Evolutionary conservation across 495 filamentous ascomycete species (phyloP), one percentile per base, ranked within the genome.

Genomic region (Hypoxylon fragiforme): DNA sequence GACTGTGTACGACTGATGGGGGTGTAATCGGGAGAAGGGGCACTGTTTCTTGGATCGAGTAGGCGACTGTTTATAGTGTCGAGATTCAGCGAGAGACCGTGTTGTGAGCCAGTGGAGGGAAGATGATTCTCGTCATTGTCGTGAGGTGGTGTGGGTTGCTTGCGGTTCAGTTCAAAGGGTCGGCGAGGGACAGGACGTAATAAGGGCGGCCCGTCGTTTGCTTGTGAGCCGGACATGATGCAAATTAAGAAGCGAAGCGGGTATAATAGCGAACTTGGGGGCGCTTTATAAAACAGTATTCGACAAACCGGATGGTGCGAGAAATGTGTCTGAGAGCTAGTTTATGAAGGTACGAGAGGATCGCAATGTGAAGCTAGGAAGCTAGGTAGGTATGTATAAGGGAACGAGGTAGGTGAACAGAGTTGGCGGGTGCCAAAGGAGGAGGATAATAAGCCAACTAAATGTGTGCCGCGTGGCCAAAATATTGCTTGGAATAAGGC

Each of bases 161-260:
- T 73, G 15, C 80, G 71, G 37, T 77, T 75, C 37, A 87, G 66
- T 16, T 89, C 81, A 70, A 91, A 95, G 39, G 85, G 78, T 26
- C 90, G 85, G 41, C 87, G 83, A 35, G 91, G 89, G 51, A 85
- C 81, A 2, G 91, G 89, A 19, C 85, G 83, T 48, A 86, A 69
- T 62, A 92, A 73, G 38, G 77, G 79, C 62, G 76, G 76, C 44
- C 76, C 69, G 54, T 78, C 74, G 28, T 41, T 50, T 11, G 19
- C 48, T 46, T 57, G 61, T 21, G 40, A 46, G 57, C 50, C 63
- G 58, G 62, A 70, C 50, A 71, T 75, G 7, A 13, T 13, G 7
- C 3, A 3, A 16, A 19, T 9, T 40, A 20, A 9, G 18, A 20
- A 12, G 24, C 4, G 24, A 4, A 4, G 9, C 24, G 15, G 45